These are phyloP conservation scores for Atalantia buxifolia DNA, from an alignment of 345 rosid species.

Conservation along the genomic window DNA sequence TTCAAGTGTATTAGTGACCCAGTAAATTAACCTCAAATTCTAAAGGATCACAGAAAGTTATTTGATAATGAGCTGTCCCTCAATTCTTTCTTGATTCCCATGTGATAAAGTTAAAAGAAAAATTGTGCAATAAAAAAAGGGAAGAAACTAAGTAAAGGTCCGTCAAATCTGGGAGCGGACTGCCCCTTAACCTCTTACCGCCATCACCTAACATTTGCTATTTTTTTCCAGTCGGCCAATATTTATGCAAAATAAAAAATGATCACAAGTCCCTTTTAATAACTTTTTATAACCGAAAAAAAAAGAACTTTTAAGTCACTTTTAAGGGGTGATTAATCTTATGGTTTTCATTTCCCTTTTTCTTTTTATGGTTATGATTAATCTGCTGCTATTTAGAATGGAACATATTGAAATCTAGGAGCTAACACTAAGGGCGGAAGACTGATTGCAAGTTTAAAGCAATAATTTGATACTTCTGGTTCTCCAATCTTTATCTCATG, in stretches of 20 bases:
- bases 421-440: constrained; percentile 38
- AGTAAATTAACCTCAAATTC: constrained; percentile 1
- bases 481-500: constrained; percentile 4
- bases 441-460: constrained; percentile 9
- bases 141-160: neutral
- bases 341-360: neutral
- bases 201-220: constrained; percentile 11
- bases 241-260: neutral
- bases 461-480: constrained; percentile 8
- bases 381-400: neutral
- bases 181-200: neutral
- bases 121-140: neutral
- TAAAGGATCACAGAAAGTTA: neutral
- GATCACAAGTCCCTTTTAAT: neutral
- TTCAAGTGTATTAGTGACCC: neutral
- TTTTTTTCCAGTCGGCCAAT: neutral
- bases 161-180: constrained; percentile 28
- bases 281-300: neutral
- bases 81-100: constrained; percentile 1
- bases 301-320: neutral
- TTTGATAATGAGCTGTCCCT: constrained; percentile 21
- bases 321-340: neutral
- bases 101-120: constrained; percentile 1
- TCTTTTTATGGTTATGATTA: neutral
- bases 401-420: constrained; percentile 21